Percentiles rank a stretch among this genome's conserved stretches.
These are phyloP conservation scores for Volvox carteri DNA, from an alignment of 163 green algal species.

Conservation along the genomic window DNA sequence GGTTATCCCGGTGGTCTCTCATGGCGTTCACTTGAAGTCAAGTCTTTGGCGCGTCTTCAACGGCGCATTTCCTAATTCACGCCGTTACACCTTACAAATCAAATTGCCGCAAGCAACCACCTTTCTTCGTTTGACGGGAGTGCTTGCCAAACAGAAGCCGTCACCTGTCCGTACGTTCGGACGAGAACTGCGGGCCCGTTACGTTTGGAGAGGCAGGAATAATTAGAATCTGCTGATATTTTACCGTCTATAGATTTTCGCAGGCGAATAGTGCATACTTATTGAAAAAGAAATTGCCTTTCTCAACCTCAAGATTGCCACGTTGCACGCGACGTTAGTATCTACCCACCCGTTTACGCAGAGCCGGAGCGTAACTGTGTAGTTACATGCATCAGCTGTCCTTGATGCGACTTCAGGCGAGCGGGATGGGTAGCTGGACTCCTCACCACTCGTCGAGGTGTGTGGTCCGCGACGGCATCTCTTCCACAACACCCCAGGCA, in stretches of 20 bases:
- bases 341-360: too few species aligned
- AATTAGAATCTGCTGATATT: too few species aligned
- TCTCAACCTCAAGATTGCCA: too few species aligned
- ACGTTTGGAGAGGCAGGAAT: neutral
- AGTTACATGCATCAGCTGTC: neutral
- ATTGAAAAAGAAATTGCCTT: too few species aligned
- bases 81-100: too few species aligned
- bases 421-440: neutral
- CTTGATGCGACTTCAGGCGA: neutral
- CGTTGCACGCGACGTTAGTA: too few species aligned
- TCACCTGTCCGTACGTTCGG: neutral
- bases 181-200: neutral
- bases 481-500: slow-evolving; percentile 9
- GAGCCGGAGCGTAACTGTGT: too few species aligned
- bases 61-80: neutral
- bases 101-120: too few species aligned
- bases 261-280: too few species aligned
- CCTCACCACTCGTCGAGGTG: slow-evolving; percentile 1
- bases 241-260: too few species aligned
- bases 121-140: neutral
- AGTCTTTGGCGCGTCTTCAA: slow-evolving; percentile 26
- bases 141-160: neutral
- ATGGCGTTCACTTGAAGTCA: slow-evolving; percentile 30
- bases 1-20: slow-evolving; percentile 22
- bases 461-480: slow-evolving; percentile 14